A percentile compares a stretch with the other conserved stretches of the same genome.
Conservation (phyloP, 495 filamentous ascomycete genomes). For the Zalerion maritima region DNA sequence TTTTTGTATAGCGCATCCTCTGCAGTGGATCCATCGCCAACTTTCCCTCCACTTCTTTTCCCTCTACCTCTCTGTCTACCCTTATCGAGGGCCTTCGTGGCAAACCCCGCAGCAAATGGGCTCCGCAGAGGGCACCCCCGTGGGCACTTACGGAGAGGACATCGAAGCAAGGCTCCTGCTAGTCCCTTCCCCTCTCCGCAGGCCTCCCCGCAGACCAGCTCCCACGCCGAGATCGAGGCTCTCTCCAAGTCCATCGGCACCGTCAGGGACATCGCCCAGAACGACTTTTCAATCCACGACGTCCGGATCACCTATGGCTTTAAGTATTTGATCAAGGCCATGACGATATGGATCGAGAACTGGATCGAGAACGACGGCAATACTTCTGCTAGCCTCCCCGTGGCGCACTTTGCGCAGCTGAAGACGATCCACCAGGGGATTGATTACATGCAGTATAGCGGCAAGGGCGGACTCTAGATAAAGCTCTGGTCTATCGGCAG, state of each 20-base stretch:
- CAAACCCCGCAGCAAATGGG: too few species aligned
- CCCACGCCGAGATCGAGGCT: conserved; percentile 2
- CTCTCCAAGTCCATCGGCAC: not conserved
- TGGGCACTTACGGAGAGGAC: too few species aligned
- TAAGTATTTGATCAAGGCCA: conserved; percentile 1
- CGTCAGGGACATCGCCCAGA: not conserved
- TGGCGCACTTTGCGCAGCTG: conserved; percentile 1
- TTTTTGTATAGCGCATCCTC: too few species aligned
- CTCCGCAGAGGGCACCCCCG: too few species aligned
- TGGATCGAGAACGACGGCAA: conserved; percentile 1
- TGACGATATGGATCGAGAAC: conserved; percentile 1
- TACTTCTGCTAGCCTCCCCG: not conserved
- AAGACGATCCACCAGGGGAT: not conserved
- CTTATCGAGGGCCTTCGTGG: too few species aligned
- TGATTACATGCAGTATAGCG: conserved; percentile 1
- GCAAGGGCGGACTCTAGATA: not conserved
- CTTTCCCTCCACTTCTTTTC: too few species aligned
- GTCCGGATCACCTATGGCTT: conserved; percentile 1
- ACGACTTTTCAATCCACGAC: not conserved
- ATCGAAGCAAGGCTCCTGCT: too few species aligned
- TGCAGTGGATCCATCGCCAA: too few species aligned
- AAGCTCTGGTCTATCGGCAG: conserved; percentile 2
- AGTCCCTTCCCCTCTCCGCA: too few species aligned
- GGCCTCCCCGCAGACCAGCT: conserved; percentile 3
- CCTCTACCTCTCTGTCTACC: too few species aligned